Evolutionary conservation across 805 yeast species (phyloP).

Genomic region (Yamadazyma akitaensis): DNA sequence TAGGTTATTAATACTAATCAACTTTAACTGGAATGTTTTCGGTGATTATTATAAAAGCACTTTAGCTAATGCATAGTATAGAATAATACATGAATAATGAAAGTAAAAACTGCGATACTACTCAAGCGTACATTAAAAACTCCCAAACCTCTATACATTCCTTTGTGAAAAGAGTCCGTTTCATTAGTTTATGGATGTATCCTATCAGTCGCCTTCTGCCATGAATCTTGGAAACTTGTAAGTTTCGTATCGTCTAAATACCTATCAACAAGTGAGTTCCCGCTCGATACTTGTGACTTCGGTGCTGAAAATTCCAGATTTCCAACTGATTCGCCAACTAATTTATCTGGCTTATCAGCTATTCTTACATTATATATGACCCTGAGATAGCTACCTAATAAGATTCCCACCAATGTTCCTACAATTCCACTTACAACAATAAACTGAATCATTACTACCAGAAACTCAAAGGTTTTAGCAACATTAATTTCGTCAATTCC

Average conservation of each 20-base stretch:
- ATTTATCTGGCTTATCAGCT: neutral
- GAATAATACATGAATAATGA: neutral
- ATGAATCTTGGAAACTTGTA: constrained; percentile 1
- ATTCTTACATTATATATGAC: neutral
- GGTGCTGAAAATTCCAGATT: neutral
- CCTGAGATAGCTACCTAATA: constrained; percentile 5
- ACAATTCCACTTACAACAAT: constrained; percentile 9
- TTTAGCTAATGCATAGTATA: neutral
- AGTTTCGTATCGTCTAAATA: constrained; percentile 10
- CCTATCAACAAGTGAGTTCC: constrained; percentile 8
- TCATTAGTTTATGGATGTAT: neutral
- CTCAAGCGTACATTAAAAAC: neutral
- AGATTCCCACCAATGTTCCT: constrained; percentile 8
- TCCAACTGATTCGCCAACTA: neutral
- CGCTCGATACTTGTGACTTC: neutral
- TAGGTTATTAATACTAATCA: constrained; percentile 61
- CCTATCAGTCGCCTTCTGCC: neutral
- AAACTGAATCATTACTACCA: constrained; percentile 8
- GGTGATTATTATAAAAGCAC: constrained; percentile 53
- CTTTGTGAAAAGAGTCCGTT: neutral
- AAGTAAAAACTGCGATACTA: too few relatives aligned
- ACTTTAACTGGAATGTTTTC: constrained; percentile 82
- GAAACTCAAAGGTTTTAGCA: constrained; percentile 6
- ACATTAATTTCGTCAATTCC: constrained; percentile 10
- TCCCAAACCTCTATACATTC: neutral